Evolutionary conservation across 2,329 filamentous ascomycete genomes (phyloP).

Genomic region (Davidsoniella eucalypti): DNA sequence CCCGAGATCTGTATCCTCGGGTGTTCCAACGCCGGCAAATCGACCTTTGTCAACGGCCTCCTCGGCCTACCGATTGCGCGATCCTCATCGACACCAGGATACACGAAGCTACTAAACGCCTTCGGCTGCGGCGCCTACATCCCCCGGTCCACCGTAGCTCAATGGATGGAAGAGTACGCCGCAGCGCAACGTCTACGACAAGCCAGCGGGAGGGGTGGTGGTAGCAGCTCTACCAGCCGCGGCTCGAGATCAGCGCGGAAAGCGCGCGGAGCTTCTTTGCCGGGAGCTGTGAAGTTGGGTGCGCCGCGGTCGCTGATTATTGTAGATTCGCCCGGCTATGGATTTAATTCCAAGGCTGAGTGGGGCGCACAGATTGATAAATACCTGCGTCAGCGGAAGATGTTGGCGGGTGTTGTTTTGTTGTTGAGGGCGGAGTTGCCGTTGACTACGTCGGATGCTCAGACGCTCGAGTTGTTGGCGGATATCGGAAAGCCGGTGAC

Average conservation of each 20-base stretch:
- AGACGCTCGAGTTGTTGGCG: constrained; percentile 31
- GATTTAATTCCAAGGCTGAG: constrained; percentile 26
- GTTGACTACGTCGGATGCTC: constrained; percentile 30
- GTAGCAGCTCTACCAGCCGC: constrained; percentile 13
- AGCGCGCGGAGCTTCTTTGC: too few relatives aligned
- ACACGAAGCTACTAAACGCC: constrained; percentile 37
- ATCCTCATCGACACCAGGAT: constrained; percentile 34
- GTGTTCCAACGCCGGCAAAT: constrained; percentile 82
- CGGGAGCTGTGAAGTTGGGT: constrained; percentile 11
- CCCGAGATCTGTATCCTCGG: constrained; percentile 62
- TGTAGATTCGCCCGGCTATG: constrained; percentile 36
- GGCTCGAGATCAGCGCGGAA: constrained; percentile 17
- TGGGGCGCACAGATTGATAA: constrained; percentile 38
- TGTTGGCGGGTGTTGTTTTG: constrained; percentile 35
- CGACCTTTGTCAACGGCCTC: constrained; percentile 71
- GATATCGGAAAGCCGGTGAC: constrained; percentile 28
- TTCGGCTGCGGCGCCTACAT: constrained; percentile 34
- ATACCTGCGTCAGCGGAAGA: constrained; percentile 30
- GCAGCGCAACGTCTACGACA: neutral
- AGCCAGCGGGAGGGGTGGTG: neutral
- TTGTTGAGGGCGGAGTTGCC: constrained; percentile 37
- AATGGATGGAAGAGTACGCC: neutral
- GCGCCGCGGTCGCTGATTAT: constrained; percentile 31
- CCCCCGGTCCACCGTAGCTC: constrained; percentile 6
- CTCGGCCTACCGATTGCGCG: constrained; percentile 36